Conservation (phyloP, 495 filamentous ascomycete genomes). For the Apodospora peruviana region DNA sequence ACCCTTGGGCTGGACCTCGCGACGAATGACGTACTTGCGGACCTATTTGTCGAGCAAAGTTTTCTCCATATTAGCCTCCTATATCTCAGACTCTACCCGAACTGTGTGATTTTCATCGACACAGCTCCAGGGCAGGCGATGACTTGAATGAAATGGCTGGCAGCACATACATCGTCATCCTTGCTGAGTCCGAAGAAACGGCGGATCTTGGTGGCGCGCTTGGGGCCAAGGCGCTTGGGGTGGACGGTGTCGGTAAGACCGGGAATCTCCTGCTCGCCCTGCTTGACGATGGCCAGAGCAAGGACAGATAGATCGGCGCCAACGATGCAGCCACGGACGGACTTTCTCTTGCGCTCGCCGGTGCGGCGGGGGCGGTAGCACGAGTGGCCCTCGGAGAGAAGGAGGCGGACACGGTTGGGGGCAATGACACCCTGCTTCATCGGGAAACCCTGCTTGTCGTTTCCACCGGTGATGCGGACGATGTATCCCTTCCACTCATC, state of each 20-base stretch:
- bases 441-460: slow-evolving; percentile 99
- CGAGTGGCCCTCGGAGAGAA: slow-evolving; percentile 87
- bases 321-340: slow-evolving; percentile 95
- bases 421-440: slow-evolving; percentile 99
- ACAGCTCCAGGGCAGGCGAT: slow-evolving; percentile 49
- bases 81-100: slow-evolving; percentile 50
- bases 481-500: slow-evolving; percentile 99
- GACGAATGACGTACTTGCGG: slow-evolving; percentile 98
- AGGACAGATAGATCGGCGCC: slow-evolving; percentile 89
- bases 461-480: slow-evolving; percentile 97
- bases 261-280: slow-evolving; percentile 88
- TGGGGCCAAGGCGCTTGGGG: slow-evolving; percentile 97
- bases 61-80: slow-evolving; percentile 34
- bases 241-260: slow-evolving; percentile 93
- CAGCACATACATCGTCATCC: slow-evolving; percentile 94
- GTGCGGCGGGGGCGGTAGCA: slow-evolving; percentile 97
- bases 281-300: slow-evolving; percentile 91
- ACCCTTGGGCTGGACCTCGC: slow-evolving; percentile 88
- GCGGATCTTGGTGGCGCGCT: slow-evolving; percentile 99
- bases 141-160: slow-evolving; percentile 36
- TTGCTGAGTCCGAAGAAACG: slow-evolving; percentile 98
- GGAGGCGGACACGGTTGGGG: slow-evolving; percentile 92
- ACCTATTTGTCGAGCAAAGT: slow-evolving; percentile 49
- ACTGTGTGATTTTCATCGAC: slow-evolving; percentile 41
- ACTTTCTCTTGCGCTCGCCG: slow-evolving; percentile 98